These are phyloP conservation scores for Cutaneotrichosporon spelunceum DNA, from an alignment of 1,284 basidiomycete genomes.

Conservation along the genomic window DNA sequence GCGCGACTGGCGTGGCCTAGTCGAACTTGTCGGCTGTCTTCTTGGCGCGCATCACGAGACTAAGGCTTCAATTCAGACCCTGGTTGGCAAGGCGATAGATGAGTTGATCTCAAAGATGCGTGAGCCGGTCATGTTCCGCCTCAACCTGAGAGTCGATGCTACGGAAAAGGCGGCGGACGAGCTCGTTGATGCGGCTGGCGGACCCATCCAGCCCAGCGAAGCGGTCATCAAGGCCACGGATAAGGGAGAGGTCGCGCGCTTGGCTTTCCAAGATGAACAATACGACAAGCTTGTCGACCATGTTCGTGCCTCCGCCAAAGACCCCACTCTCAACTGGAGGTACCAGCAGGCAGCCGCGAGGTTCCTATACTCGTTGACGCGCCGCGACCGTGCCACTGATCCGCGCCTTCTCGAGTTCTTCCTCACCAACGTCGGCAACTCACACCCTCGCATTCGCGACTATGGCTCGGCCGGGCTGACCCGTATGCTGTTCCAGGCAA, in stretches of 20 bases:
- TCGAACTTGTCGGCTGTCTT: constrained; percentile 66
- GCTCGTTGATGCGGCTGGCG: constrained; percentile 25
- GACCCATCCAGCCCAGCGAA: constrained; percentile 25
- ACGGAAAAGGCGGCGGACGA: constrained; percentile 37
- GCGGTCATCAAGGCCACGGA: constrained; percentile 42
- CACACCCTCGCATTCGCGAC: constrained; percentile 74
- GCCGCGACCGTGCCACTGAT: constrained; percentile 69
- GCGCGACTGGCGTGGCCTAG: constrained; percentile 66
- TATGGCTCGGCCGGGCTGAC: constrained; percentile 69
- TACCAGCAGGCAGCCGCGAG: constrained; percentile 76
- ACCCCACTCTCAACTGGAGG: constrained; percentile 68
- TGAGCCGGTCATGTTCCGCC: constrained; percentile 41
- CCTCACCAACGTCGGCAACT: constrained; percentile 65
- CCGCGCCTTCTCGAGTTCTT: constrained; percentile 67
- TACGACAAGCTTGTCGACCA: constrained; percentile 54
- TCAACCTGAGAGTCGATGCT: constrained; percentile 28
- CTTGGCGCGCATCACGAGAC: constrained; percentile 86
- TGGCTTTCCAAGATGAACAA: constrained; percentile 47
- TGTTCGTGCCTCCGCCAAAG: constrained; percentile 66
- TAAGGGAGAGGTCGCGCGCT: constrained; percentile 32
- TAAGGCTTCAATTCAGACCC: constrained; percentile 89
- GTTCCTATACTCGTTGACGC: constrained; percentile 68
- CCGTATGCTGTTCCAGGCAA: constrained; percentile 71
- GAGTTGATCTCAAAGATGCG: constrained; percentile 54
- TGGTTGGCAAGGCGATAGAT: constrained; percentile 68